These are phyloP conservation scores for Trifolium subterraneum DNA, from an alignment of 306 rosid species.

Conservation along the genomic window DNA sequence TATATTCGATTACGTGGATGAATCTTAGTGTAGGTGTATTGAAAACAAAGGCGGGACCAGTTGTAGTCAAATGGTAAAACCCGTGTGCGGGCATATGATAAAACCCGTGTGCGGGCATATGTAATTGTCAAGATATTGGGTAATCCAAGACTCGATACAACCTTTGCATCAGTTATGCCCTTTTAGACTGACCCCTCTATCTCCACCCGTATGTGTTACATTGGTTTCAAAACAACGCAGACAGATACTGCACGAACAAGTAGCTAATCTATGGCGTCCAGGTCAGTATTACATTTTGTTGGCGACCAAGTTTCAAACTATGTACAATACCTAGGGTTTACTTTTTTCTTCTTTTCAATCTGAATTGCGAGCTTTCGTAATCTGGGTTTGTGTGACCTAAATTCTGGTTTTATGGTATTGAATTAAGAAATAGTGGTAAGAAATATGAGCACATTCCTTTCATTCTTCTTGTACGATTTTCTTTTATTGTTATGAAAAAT, in stretches of 20 bases:
- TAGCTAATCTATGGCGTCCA: neutral
- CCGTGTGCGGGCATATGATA: neutral
- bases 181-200: neutral
- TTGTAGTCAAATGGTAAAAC: conserved; percentile 4
- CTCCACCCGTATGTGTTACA: neutral
- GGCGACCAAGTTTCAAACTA: neutral
- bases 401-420: neutral
- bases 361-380: neutral
- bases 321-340: conserved; percentile 2
- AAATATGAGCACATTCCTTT: neutral
- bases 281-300: conserved; percentile 21
- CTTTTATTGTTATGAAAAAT: neutral
- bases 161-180: conserved; percentile 3
- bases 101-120: neutral
- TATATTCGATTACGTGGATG: neutral
- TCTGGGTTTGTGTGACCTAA: conserved; percentile 20
- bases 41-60: conserved; percentile 1
- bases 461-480: conserved; percentile 5
- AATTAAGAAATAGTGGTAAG: conserved; percentile 7
- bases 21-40: conserved; percentile 8
- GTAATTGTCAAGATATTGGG: neutral
- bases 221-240: conserved; percentile 2
- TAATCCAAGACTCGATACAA: neutral
- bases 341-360: neutral
- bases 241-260: neutral